Evolutionary conservation across 2,329 filamentous ascomycete genomes (phyloP).

Genomic region (Phoma sp.): DNA sequence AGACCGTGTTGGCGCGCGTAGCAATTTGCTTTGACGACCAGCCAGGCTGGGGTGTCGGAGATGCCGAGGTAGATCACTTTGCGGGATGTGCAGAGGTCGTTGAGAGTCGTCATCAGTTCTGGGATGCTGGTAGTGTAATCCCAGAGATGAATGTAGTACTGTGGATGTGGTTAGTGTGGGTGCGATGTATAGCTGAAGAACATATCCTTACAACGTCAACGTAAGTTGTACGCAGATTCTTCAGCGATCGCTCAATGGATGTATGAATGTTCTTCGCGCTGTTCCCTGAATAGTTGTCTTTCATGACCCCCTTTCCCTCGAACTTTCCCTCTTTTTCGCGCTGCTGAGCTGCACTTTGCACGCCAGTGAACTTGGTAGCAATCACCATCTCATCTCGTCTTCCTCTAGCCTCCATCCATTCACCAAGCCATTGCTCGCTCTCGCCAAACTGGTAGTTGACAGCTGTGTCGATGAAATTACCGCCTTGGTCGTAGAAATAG

Average conservation of each 20-base stretch:
- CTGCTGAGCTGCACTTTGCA: constrained; percentile 11
- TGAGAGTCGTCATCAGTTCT: constrained; percentile 53
- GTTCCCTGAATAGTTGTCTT: constrained; percentile 33
- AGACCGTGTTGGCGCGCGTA: constrained; percentile 51
- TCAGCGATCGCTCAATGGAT: constrained; percentile 27
- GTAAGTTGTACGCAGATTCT: constrained; percentile 62
- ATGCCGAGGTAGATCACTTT: constrained; percentile 56
- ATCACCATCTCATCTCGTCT: constrained; percentile 52
- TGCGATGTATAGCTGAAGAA: constrained; percentile 41
- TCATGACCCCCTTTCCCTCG: constrained; percentile 19
- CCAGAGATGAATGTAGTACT: constrained; percentile 50
- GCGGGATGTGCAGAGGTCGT: constrained; percentile 49
- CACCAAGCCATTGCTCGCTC: constrained; percentile 52
- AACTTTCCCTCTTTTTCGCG: constrained; percentile 11
- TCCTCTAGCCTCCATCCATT: constrained; percentile 50
- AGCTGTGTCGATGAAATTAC: constrained; percentile 75
- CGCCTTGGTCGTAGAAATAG: constrained; percentile 69
- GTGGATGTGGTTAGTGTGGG: constrained; percentile 30
- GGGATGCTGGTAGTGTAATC: constrained; percentile 52
- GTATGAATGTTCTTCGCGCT: constrained; percentile 34
- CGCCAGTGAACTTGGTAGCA: constrained; percentile 46
- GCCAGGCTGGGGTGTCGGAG: constrained; percentile 52
- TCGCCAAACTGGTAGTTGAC: constrained; percentile 50
- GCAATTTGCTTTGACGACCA: constrained; percentile 33
- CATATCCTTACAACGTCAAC: constrained; percentile 58